Evolutionary conservation across 371 early-diverging fungal genomes (phyloP), one percentile per base, ranked within the genome.

Genomic region (Quaeritorhiza haematococci): DNA sequence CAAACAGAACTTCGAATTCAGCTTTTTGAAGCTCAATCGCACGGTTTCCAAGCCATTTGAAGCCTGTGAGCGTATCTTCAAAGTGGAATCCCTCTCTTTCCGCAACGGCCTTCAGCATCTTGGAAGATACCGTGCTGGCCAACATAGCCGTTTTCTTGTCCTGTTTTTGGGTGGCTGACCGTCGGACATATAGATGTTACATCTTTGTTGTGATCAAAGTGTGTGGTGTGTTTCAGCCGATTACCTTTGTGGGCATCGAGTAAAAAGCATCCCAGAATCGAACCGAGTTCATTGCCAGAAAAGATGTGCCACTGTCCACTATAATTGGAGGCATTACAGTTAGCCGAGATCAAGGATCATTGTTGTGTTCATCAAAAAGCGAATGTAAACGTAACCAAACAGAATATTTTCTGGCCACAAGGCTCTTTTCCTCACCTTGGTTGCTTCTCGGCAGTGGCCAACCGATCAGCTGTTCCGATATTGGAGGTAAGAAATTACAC

Each of bases 11-110:
- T 34, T 77, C 41, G 44, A 80, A 76, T 6, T 89, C 87, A 53
- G 83, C 74, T 0, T 60, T 47, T 48, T 59, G 58, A 26, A 90
- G 71, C 27, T 83, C 73, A 58, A 86, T 78, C 13, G 90, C 86
- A 33, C 80, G 74, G 70, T 94, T 94, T 21, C 91, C 92, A 56
- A 96, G 84, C 91, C 92, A 94, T 67, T 96, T 96, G 79, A 96
- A 96, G 7, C 96, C 96, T 27, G 96, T 96, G 53, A 95, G 71
- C 3, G 95, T 90, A 63, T 94, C 94, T 57, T 87, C 89, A 71
- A 89, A 92, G 48, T 73, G 73, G 62, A 92, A 84, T 2, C 92
- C 91, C 59, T 92, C 90, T 1, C 69, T 72, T 46, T 78, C 70
- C 0, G 88, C 90, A 77, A 94, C 83, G 38, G 76, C 77, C 45